Evolutionary conservation across 2,329 filamentous ascomycete species (phyloP), one percentile per base, ranked within the genome.

Genomic region (Zymoseptoria passerinii): DNA sequence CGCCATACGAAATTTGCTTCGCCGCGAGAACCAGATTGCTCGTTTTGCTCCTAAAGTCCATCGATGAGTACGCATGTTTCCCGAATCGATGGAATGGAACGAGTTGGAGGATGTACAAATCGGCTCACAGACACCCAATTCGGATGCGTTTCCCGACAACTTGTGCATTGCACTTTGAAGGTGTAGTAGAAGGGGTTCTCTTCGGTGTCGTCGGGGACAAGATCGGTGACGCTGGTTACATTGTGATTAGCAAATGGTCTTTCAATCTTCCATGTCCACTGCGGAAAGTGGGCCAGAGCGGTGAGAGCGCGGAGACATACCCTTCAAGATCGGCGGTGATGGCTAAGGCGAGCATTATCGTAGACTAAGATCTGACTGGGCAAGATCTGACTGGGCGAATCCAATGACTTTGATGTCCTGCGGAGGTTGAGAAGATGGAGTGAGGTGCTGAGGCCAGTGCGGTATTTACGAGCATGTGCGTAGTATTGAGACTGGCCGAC

Each of bases 1-100:
- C 86, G 92, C 92, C 94, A 99, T n/a, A 99, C 94, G 75, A 99
- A 99, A 75, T 97, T 97, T 61, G 94, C 94, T 75, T 97, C 92
- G 64, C 94, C 94, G 69, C 90, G 84, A 73, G 92, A 96, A 40
- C 92, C 92, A 63, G 90, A 94, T 73, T 96, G 85, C 64, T 96
- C 91, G 71, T 95, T 92, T 69, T 80, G 82, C 72, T 97, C 92
- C 90, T 96, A 62, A 7, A 27, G 16, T 48, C 1, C 44, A 48
- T 16, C 2, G 44, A 19, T 19, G 44, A 19, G 18, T 48, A 23
- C 18, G 5, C 35, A 40, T 16, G 35, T 40, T 40, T 10, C 13
- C 28, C 9, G 29, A 10, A 35, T 13, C 8, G 29, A 10, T 35
- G 29, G 5, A 10, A 35, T 3, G 13, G 29, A 8, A 13, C 9